Conservation (phyloP, 108 stramenopile genomes). For the Chaetoceros muelleri region DNA sequence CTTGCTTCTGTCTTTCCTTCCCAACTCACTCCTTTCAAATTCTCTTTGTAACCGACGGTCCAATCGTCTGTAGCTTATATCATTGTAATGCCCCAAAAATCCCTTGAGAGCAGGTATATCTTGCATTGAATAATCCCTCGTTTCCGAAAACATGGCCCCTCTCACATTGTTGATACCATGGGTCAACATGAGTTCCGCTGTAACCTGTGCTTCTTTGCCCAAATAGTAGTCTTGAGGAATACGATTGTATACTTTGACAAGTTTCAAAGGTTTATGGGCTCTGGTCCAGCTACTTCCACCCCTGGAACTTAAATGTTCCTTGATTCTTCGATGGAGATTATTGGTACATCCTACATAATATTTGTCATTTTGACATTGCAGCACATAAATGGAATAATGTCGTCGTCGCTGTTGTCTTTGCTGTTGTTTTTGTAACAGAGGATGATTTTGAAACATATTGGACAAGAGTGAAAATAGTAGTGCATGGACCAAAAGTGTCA, state of each 20-base stretch:
- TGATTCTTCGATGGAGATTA: conserved; percentile 29
- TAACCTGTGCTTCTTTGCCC: conserved; percentile 47
- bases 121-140: conserved; percentile 26
- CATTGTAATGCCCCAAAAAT: conserved; percentile 63
- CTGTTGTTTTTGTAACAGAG: no score
- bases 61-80: conserved; percentile 26
- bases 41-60: conserved; percentile 8
- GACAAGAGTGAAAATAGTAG: no score
- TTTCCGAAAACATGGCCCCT: conserved; percentile 38
- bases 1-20: not conserved
- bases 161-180: conserved; percentile 54
- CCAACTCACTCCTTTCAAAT: not conserved
- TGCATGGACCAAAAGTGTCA: no score
- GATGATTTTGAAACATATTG: no score
- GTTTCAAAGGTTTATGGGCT: conserved; percentile 28
- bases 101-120: conserved; percentile 35
- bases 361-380: conserved; percentile 45
- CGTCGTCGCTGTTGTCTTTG: no score
- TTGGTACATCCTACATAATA: conserved; percentile 60
- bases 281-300: conserved; percentile 49
- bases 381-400: conserved; percentile 40
- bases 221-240: conserved; percentile 31
- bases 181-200: conserved; percentile 43
- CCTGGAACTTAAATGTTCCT: conserved; percentile 25
- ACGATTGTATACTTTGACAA: conserved; percentile 28